Conservation (phyloP, 805 yeast species). For the Dipodascopsis uninucleata region DNA sequence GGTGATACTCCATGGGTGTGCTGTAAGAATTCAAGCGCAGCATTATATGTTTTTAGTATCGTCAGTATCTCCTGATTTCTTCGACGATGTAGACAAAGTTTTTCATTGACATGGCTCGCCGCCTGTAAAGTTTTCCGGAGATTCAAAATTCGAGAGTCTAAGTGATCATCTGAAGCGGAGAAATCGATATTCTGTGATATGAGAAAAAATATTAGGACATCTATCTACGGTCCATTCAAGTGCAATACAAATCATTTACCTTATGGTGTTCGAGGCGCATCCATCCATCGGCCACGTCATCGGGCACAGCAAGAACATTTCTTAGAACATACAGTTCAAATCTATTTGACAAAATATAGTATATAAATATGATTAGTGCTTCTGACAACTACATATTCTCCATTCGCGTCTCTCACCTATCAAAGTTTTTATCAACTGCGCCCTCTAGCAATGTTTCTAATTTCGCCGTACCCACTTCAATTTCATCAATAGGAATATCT, state of each 20-base stretch:
- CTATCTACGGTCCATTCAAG: too few relatives aligned
- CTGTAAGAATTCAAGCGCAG: conserved; percentile 17
- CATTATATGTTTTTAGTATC: conserved; percentile 12
- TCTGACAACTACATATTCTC: too few relatives aligned
- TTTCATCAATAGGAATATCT: conserved; percentile 31
- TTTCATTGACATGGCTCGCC: conserved; percentile 17
- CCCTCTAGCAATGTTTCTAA: conserved; percentile 72
- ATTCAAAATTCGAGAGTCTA: conserved; percentile 16
- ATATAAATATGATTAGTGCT: not conserved
- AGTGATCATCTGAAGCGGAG: conserved; percentile 12
- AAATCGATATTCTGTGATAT: conserved; percentile 17
- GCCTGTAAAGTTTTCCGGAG: conserved; percentile 26
- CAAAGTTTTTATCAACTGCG: conserved; percentile 76
- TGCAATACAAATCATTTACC: conserved; percentile 32
- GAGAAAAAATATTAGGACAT: not conserved
- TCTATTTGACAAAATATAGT: conserved; percentile 3
- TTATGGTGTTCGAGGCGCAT: conserved; percentile 67
- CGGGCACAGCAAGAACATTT: conserved; percentile 70
- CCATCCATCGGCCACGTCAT: conserved; percentile 62
- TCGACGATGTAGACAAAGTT: conserved; percentile 9
- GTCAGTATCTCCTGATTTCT: conserved; percentile 11
- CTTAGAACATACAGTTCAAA: conserved; percentile 77
- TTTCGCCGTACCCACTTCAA: conserved; percentile 74
- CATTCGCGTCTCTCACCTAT: conserved; percentile 41
- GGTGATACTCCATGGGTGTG: conserved; percentile 25